Percentiles rank a stretch among this genome's conserved stretches.
phyloP scores from a whole-genome alignment of 176 grass and related monocot species.

The Echinochloa phyllopogon region DNA sequence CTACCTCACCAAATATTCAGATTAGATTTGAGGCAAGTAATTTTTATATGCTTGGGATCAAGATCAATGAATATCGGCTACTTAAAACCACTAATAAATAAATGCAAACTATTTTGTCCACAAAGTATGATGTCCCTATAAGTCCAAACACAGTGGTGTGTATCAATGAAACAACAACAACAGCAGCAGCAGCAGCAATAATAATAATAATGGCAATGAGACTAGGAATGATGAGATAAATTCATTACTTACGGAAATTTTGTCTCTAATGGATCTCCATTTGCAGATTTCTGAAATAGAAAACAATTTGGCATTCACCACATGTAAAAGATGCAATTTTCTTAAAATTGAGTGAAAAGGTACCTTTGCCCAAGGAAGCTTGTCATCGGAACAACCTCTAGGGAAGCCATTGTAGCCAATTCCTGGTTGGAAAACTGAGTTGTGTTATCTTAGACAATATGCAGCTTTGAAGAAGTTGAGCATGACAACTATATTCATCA shows the following conservation, averaged over 20 bases:
- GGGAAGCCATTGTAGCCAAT: constrained; percentile 98
- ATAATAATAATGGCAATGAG: neutral
- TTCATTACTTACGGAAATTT: constrained; percentile 87
- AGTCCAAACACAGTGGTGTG: neutral
- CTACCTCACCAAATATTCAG: neutral
- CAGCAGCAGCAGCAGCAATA: no score
- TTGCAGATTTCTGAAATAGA: constrained; percentile 76
- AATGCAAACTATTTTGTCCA: neutral
- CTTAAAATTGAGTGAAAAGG: neutral
- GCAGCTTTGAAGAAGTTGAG: neutral
- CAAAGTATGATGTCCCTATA: neutral
- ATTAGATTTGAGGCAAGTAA: neutral
- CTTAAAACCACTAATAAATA: neutral
- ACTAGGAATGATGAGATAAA: constrained; percentile 7
- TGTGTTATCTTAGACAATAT: neutral
- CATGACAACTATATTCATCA: neutral
- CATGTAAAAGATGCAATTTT: neutral
- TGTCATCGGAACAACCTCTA: constrained; percentile 97
- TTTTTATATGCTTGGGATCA: neutral
- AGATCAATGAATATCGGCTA: neutral
- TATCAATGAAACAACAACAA: no score
- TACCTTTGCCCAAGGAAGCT: constrained; percentile 99
- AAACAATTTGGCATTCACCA: neutral
- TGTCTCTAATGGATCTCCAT: constrained; percentile 86
- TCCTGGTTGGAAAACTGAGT: constrained; percentile 57